Percentiles rank a stretch among this genome's conserved stretches.
These are phyloP conservation scores for Alternaria novae-zelandiae DNA, from an alignment of 2,329 filamentous ascomycete species.

Conservation along the genomic window DNA sequence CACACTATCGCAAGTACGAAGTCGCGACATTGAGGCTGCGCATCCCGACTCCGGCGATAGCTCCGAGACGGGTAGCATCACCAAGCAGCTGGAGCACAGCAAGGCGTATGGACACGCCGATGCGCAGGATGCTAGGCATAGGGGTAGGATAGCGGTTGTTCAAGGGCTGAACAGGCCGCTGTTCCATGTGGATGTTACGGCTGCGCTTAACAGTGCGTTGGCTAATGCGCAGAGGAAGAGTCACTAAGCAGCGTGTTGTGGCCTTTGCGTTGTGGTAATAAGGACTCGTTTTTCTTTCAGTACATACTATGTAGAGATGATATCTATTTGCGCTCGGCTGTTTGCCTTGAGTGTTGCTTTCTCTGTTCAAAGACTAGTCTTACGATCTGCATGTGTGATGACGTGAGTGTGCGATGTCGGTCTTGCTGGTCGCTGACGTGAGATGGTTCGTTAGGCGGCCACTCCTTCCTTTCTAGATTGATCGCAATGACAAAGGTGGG, in stretches of 20 bases:
- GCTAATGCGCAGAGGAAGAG: slow-evolving; percentile 67
- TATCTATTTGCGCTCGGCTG: not conserved
- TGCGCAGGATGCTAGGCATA: slow-evolving; percentile 44
- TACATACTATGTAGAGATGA: slow-evolving; percentile 1
- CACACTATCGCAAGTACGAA: slow-evolving; percentile 58
- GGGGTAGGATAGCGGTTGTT: slow-evolving; percentile 62
- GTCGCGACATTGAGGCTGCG: slow-evolving; percentile 22
- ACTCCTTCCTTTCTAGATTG: not conserved
- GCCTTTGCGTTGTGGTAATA: not conserved
- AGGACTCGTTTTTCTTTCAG: not conserved
- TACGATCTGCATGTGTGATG: not conserved
- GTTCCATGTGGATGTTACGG: slow-evolving; percentile 93
- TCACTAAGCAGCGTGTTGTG: slow-evolving; percentile 25
- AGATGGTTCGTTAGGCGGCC: not conserved
- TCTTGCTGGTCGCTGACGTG: not conserved
- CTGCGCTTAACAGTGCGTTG: slow-evolving; percentile 87
- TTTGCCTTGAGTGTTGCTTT: not conserved
- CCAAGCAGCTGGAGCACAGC: slow-evolving; percentile 39
- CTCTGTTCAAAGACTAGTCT: not conserved
- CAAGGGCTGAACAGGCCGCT: slow-evolving; percentile 88
- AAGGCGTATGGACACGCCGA: slow-evolving; percentile 40
- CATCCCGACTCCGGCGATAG: slow-evolving; percentile 19
- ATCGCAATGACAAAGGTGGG: not conserved
- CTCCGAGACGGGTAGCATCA: slow-evolving; percentile 37
- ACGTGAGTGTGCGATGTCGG: not conserved